Conservation (phyloP, 805 yeast genomes). For the Sungouiozyma ichnusensis region DNA sequence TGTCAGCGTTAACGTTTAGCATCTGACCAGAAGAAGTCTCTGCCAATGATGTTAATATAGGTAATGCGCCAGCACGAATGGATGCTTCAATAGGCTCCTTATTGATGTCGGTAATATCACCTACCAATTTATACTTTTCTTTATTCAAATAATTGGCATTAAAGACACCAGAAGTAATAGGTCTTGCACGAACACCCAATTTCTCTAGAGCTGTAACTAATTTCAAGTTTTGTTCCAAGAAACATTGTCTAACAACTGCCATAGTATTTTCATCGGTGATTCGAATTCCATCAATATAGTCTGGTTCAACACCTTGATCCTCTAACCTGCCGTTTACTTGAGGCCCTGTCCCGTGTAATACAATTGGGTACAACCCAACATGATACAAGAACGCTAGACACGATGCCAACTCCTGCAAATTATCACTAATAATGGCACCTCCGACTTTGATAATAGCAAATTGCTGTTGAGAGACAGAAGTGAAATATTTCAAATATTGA, state of each 20-base stretch:
- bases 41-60: constrained; percentile 91
- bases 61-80: constrained; percentile 91
- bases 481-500: constrained; percentile 91
- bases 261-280: constrained; percentile 90
- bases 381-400: constrained; percentile 94
- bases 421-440: constrained; percentile 96
- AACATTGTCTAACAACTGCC: constrained; percentile 92
- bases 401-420: constrained; percentile 84
- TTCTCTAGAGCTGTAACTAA: constrained; percentile 92
- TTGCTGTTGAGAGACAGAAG: constrained; percentile 92
- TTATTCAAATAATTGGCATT: constrained; percentile 85
- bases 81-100: constrained; percentile 88
- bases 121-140: constrained; percentile 86
- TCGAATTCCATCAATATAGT: constrained; percentile 91
- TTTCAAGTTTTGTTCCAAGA: constrained; percentile 88
- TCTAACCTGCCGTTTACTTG: constrained; percentile 92
- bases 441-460: constrained; percentile 98
- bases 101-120: constrained; percentile 76
- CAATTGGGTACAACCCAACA: constrained; percentile 94
- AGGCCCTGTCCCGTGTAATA: constrained; percentile 97
- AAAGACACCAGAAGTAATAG: constrained; percentile 96
- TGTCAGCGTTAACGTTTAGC: constrained; percentile 95
- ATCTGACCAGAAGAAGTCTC: constrained; percentile 96
- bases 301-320: constrained; percentile 90
- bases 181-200: constrained; percentile 96